Evolutionary conservation across 306 rosid species (phyloP).

Genomic region (Myrica gale): DNA sequence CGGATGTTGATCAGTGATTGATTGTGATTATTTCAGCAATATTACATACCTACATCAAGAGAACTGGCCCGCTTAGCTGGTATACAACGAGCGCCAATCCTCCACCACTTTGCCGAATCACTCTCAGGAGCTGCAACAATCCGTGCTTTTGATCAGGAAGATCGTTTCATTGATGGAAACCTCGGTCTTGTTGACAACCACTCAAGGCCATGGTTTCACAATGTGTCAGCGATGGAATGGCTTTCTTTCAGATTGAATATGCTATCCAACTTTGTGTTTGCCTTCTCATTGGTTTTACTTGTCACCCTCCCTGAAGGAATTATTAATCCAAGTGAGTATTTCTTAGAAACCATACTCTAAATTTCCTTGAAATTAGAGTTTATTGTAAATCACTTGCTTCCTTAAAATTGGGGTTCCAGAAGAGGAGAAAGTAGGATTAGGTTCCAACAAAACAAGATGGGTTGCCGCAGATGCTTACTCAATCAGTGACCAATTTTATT

Average conservation of each 20-base stretch:
- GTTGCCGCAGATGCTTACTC: background rate
- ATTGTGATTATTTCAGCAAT: conserved; percentile 52
- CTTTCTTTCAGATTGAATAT: conserved; percentile 84
- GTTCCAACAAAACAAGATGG: background rate
- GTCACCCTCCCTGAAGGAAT: conserved; percentile 89
- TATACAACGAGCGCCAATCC: conserved; percentile 81
- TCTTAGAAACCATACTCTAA: background rate
- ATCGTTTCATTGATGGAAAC: conserved; percentile 62
- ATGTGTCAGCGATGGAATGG: conserved; percentile 95
- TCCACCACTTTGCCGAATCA: conserved; percentile 90
- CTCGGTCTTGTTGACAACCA: conserved; percentile 63
- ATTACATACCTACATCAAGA: conserved; percentile 91
- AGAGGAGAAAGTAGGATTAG: background rate
- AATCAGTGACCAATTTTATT: background rate
- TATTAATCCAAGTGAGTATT: conserved; percentile 81
- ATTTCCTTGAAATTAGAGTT: background rate
- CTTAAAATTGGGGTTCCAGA: background rate
- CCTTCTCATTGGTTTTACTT: conserved; percentile 74
- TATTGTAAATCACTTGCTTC: background rate
- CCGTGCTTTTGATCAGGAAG: conserved; percentile 83
- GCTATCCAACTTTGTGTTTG: conserved; percentile 88
- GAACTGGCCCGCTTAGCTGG: conserved; percentile 89
- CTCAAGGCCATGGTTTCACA: conserved; percentile 97
- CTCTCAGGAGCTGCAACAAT: conserved; percentile 85
- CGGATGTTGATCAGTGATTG: conserved; percentile 16